Percentiles rank a stretch among this genome's conserved stretches.
Evolutionary conservation across 2,329 filamentous ascomycete species (phyloP).

Genomic region (Tolypocladium ovalisporum): DNA sequence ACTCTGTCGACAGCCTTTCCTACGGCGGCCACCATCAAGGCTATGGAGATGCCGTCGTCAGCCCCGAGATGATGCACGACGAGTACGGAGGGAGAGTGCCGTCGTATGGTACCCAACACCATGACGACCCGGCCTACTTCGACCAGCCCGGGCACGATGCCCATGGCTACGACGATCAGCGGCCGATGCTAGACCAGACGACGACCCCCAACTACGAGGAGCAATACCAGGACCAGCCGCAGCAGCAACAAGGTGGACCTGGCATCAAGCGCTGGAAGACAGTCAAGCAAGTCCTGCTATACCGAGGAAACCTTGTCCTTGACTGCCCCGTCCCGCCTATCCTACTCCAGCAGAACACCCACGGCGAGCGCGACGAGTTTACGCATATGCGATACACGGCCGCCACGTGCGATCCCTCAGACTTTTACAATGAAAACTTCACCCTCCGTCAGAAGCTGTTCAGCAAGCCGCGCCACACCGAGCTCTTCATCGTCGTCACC

Average conservation of each 20-base stretch:
- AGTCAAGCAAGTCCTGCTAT: slow-evolving; percentile 95
- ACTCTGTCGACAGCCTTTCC: slow-evolving; percentile 41
- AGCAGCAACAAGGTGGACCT: slow-evolving; percentile 15
- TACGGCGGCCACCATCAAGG: slow-evolving; percentile 32
- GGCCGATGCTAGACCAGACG: slow-evolving; percentile 60
- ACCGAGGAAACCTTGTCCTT: slow-evolving; percentile 91
- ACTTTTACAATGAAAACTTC: slow-evolving; percentile 84
- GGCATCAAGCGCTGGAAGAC: slow-evolving; percentile 88
- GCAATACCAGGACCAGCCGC: slow-evolving; percentile 33
- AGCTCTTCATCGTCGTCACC: slow-evolving; percentile 91
- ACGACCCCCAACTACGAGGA: slow-evolving; percentile 35
- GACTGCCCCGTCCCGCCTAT: slow-evolving; percentile 91
- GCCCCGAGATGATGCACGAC: slow-evolving; percentile 75
- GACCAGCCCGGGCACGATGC: slow-evolving; percentile 26
- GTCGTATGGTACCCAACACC: slow-evolving; percentile 57
- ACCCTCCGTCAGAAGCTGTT: slow-evolving; percentile 87
- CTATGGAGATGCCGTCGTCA: slow-evolving; percentile 60
- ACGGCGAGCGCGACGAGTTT: slow-evolving; percentile 85
- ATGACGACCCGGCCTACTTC: slow-evolving; percentile 47
- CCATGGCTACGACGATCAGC: slow-evolving; percentile 55
- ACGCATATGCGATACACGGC: slow-evolving; percentile 91
- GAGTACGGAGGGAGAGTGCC: slow-evolving; percentile 24
- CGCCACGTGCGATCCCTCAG: slow-evolving; percentile 82
- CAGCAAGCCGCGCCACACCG: slow-evolving; percentile 83
- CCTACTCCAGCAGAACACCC: slow-evolving; percentile 76